Base-by-base conservation (phyloP, 257 asterid genomes). In the Petunia axillaris region DNA sequence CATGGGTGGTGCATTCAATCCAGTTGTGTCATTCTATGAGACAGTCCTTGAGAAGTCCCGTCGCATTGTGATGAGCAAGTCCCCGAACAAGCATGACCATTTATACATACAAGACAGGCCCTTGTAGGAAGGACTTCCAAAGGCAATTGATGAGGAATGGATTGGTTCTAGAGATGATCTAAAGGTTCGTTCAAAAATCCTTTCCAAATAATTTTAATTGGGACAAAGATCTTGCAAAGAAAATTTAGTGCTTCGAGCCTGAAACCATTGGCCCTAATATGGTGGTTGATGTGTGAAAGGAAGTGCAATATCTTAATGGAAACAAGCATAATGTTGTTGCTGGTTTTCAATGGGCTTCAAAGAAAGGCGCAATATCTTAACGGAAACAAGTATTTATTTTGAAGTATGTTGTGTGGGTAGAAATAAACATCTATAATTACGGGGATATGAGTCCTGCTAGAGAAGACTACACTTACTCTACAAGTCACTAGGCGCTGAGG, bases 281-380 rank as follows among this genome's bases (percentile, higher is more conserved):
- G 92, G 92, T 89, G 2, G 91, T 88, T 8, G 91, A 88, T 79
- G 86, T 88, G 91, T 88, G 91, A 76, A 88, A 88, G 88, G 91
- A 90, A 81, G 91, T 88, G 35, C 91, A 88, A 65, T 88, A 88
- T 81, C 75, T 88, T 70, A 88, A 88, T 36, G 91, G 86, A 86
- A 88, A 86, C 41, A 88, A 88, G 87, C 89, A 88, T 58, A 86
- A 89, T 0, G 90, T 88, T 3, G 91, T 88, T 1, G 88, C 91
- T 8, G 89, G 89, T 75, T 86, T 86, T 83, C 89, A 86, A 74
- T 86, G 87, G 89, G 89, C 87, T 73, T 86, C 86, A 41, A 86
- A 86, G 81, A 87, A 86, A 78, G 89, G 89, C 54, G 86, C 85
- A 2, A 67, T 86, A 58, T 67, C 85, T n/a, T 85, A 86, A 66